A percentile compares a stretch with the other conserved stretches of the same genome.
phyloP scores from a whole-genome alignment of 805 yeast species.

The Myxozyma monticola region DNA sequence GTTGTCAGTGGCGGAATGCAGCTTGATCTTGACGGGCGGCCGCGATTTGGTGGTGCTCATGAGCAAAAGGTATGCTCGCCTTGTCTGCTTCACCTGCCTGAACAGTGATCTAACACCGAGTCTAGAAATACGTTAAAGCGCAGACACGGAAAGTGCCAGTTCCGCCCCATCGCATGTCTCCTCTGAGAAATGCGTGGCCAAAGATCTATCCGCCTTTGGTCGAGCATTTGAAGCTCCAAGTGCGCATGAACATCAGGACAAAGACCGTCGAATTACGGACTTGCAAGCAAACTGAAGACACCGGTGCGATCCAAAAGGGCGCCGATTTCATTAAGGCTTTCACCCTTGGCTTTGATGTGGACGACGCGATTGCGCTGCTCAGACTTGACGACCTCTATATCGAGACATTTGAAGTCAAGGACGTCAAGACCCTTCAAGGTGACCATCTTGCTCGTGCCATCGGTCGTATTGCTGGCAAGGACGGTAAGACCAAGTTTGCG shows the following conservation, averaged over 20 bases:
- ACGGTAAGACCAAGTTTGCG: conserved; percentile 97
- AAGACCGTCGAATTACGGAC: conserved; percentile 81
- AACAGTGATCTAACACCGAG: too few species aligned
- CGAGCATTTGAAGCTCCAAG: conserved; percentile 91
- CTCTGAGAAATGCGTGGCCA: conserved; percentile 85
- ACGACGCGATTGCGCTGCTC: conserved; percentile 91
- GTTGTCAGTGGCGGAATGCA: conserved; percentile 15
- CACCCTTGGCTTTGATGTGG: conserved; percentile 93
- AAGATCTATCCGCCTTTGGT: conserved; percentile 95
- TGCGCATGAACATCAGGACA: conserved; percentile 89
- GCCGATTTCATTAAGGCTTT: conserved; percentile 96
- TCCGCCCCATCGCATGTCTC: conserved; percentile 97
- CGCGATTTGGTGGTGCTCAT: conserved; percentile 71
- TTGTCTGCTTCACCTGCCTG: conserved; percentile 6
- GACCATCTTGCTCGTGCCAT: conserved; percentile 98
- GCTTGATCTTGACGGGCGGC: conserved; percentile 77
- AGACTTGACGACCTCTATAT: conserved; percentile 94
- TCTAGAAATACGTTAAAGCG: conserved; percentile 53
- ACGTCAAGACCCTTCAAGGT: conserved; percentile 91
- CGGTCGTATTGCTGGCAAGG: conserved; percentile 99
- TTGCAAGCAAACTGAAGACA: conserved; percentile 77
- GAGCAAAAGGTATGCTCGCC: conserved; percentile 41
- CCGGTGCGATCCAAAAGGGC: conserved; percentile 95
- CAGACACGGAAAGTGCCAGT: conserved; percentile 89
- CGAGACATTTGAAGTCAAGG: conserved; percentile 95